These are phyloP conservation scores for Cunninghamia lanceolata DNA, from an alignment of 75 land plant genomes.

Conservation along the genomic window DNA sequence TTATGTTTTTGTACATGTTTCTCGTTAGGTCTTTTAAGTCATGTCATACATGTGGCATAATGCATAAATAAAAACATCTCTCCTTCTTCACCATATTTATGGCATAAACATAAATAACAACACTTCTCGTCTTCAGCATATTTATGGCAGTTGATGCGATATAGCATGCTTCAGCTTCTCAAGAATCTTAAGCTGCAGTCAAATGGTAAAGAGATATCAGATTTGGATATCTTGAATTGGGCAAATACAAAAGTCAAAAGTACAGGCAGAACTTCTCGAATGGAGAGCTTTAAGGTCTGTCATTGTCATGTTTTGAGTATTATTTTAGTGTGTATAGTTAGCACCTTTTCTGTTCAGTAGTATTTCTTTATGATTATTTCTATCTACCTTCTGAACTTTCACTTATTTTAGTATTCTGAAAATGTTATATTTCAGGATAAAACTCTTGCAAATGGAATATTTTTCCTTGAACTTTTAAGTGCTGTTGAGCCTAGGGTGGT, in stretches of 20 bases:
- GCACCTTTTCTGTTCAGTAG: not conserved
- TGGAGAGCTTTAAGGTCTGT: constrained; percentile 75
- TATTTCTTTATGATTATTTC: not conserved
- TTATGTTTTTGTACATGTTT: not conserved
- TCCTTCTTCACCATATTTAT: too few relatives aligned
- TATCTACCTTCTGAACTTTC: not conserved
- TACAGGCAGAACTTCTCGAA: constrained; percentile 54
- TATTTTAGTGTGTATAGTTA: not conserved
- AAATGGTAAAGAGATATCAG: constrained; percentile 69
- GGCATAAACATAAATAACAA: not conserved
- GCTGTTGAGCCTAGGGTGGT: constrained; percentile 92
- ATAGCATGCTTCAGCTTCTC: constrained; percentile 75
- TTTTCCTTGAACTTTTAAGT: constrained; percentile 89
- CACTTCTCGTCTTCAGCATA: constrained; percentile 53
- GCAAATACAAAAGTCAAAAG: constrained; percentile 77
- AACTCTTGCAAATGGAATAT: constrained; percentile 71
- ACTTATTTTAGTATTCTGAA: not conserved
- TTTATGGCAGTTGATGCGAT: constrained; percentile 96
- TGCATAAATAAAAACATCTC: not conserved
- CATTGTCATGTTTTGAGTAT: not conserved
- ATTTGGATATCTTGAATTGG: constrained; percentile 81
- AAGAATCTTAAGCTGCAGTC: constrained; percentile 75
- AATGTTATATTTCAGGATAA: constrained; percentile 64
- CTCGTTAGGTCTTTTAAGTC: not conserved
- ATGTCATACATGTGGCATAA: not conserved